Percentiles rank a stretch among this genome's conserved stretches.
phyloP scores from a whole-genome alignment of 306 rosid species.

The Sindora glabra region DNA sequence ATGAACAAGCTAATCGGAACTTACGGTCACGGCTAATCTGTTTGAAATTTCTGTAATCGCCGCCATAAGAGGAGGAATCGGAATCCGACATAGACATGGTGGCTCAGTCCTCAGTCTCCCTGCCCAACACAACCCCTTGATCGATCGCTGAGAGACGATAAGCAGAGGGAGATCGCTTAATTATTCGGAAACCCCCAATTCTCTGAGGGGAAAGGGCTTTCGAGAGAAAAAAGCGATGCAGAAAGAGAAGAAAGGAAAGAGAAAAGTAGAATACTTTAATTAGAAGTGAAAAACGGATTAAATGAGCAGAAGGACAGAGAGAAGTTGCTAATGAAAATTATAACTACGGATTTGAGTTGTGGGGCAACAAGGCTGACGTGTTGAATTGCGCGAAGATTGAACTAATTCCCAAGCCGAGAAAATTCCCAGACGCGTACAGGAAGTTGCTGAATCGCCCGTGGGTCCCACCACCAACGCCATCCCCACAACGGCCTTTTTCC shows the following conservation, averaged over 20 bases:
- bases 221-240: not conserved
- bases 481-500: not conserved
- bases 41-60: constrained; percentile 23
- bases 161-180: constrained; percentile 18
- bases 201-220: not conserved
- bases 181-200: not conserved
- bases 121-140: constrained; percentile 10
- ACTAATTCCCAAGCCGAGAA: not conserved
- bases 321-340: not conserved
- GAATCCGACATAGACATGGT: constrained; percentile 29
- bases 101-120: constrained; percentile 1
- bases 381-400: constrained; percentile 6
- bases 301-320: not conserved
- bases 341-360: not conserved
- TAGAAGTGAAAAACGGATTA: not conserved
- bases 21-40: constrained; percentile 35
- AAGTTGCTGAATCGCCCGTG: not conserved
- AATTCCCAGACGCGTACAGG: not conserved
- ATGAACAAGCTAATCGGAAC: not conserved
- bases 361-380: not conserved
- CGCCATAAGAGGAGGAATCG: constrained; percentile 29
- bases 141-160: constrained; percentile 15
- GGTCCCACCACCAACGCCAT: not conserved
- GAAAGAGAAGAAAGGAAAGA: not conserved
- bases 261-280: not conserved